A percentile compares a stretch with the other conserved stretches of the same genome.
Evolutionary conservation across 352 stramenopile genomes (phyloP).

Genomic region (Globisporangium perplexum): DNA sequence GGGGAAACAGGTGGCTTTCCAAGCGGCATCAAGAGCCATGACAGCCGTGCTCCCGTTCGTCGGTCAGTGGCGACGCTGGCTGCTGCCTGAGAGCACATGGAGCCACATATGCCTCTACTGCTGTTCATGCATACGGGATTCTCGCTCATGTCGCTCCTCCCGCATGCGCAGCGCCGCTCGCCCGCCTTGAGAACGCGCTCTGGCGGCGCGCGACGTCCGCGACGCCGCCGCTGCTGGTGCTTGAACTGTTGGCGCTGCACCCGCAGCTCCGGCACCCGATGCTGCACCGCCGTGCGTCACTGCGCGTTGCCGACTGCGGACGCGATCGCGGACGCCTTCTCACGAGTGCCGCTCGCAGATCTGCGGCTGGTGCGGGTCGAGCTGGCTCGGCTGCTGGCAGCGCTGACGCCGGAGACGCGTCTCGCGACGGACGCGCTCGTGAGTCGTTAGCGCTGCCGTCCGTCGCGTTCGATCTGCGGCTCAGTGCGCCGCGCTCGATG

Average conservation of each 20-base stretch:
- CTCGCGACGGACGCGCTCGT: neutral
- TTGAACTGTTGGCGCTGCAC: neutral
- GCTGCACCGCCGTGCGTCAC: neutral
- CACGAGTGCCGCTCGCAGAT: neutral
- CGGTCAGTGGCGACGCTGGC: neutral
- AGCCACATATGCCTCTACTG: no score
- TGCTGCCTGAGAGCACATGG: neutral
- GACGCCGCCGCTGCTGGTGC: neutral
- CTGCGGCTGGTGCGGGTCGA: neutral
- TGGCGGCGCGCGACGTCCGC: neutral
- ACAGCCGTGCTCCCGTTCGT: slow-evolving; percentile 2
- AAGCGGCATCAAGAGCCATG: neutral
- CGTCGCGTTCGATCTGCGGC: no score
- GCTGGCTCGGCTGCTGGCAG: neutral
- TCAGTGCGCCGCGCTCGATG: no score
- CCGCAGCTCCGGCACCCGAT: neutral
- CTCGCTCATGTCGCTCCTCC: no score
- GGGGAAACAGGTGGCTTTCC: no score
- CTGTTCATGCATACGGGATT: no score
- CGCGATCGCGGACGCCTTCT: neutral
- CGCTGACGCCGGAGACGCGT: neutral
- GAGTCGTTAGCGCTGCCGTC: no score
- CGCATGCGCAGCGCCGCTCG: neutral
- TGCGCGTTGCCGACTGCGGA: no score
- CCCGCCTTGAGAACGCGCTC: slow-evolving; percentile 4